Evolutionary conservation across 179 eudicot genomes (phyloP), one percentile per base, ranked within the genome.

Genomic region (Spergularia azorica): DNA sequence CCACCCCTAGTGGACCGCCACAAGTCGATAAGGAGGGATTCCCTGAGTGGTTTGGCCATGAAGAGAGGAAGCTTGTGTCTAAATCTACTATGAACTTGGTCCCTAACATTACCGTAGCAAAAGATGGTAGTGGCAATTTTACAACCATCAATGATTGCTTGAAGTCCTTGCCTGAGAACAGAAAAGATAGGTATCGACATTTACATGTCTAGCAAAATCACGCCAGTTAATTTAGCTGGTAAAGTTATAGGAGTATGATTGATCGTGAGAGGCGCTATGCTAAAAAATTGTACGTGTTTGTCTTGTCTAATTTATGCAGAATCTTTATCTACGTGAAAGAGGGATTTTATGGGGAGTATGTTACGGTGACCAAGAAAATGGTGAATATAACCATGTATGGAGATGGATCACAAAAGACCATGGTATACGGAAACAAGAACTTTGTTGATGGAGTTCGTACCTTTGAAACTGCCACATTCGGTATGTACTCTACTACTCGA

Each of bases 41-140:
- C 9, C 94, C 97, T 0, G 62, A 69, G 7, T 94, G 98, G 98
- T 75, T 94, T 68, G 80, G 79, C 9, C 77, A 16, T 0, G 88
- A 86, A 12, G 88, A 87, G 58, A 79, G 95, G 11, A 89, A 89
- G 63, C 85, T 90, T 52, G 69, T 82, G 7, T 67, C 67, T 14
- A 87, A 87, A 66, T 70, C 78, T 1, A 81, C 84, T 5, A 69
- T 58, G 4, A 74, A 81, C 39, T 77, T 82, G 63, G 75, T 74
- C 4, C 90, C 97, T 4, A 85, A 93, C 55, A 76, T 83, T 15
- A 87, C 81, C 0, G 92, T 95, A 17, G 93, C 97, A 1, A 87
- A 88, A 81, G 97, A 95, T 81, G 97, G 97, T 0, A 93, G 89
- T 68, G 98, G 97, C 32, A 84, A 95, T 78, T 95, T 86, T 60